Percentiles rank a stretch among this genome's conserved stretches.
These are phyloP conservation scores for Agrostemma githago DNA, from an alignment of 148 eudicot species.

Conservation along the genomic window DNA sequence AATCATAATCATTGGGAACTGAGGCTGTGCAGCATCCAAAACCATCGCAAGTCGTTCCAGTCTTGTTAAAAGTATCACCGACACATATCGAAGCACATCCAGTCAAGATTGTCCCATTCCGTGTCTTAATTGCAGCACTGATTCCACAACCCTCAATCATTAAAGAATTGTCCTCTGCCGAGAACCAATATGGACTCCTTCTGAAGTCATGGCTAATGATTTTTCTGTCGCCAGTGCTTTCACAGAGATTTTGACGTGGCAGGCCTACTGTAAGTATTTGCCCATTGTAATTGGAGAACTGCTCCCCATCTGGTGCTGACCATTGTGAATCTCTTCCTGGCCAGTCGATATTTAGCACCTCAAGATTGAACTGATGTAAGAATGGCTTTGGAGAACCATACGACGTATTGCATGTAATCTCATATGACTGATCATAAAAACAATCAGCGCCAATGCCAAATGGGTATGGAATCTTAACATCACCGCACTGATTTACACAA, in stretches of 20 bases:
- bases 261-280: not conserved
- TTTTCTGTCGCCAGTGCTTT: not conserved
- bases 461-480: constrained; percentile 32
- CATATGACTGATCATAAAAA: constrained; percentile 10
- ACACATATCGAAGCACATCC: constrained; percentile 35
- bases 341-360: constrained; percentile 20
- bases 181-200: constrained; percentile 16
- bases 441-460: constrained; percentile 33
- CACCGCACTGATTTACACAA: constrained; percentile 26
- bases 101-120: constrained; percentile 1
- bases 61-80: not conserved
- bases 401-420: constrained; percentile 25
- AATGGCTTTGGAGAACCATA: constrained; percentile 16
- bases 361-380: constrained; percentile 8
- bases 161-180: constrained; percentile 8
- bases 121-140: constrained; percentile 16
- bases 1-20: not conserved
- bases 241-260: constrained; percentile 14
- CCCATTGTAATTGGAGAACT: not conserved
- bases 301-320: not conserved
- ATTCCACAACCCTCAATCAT: constrained; percentile 27
- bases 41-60: constrained; percentile 23
- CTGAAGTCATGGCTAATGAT: constrained; percentile 19
- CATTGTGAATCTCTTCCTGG: constrained; percentile 6
- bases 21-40: constrained; percentile 38